These are phyloP conservation scores for Lycium ferocissimum DNA, from an alignment of 257 asterid genomes.

Conservation along the genomic window DNA sequence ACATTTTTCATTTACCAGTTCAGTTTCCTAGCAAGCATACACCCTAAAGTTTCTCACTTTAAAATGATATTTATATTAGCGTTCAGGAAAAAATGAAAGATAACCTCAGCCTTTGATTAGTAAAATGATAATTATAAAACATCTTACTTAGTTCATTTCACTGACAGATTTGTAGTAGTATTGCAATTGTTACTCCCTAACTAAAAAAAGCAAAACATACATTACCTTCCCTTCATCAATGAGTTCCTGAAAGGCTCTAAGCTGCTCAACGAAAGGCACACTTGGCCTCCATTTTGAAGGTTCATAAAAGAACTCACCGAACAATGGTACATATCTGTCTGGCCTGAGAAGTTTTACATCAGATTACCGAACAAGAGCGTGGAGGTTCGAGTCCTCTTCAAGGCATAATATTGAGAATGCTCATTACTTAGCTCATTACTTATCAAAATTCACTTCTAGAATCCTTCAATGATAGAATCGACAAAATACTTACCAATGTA, in stretches of 20 bases:
- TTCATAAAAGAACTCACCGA: constrained; percentile 76
- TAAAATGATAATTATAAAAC: constrained; percentile 2
- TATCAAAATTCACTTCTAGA: no score
- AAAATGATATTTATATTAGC: neutral
- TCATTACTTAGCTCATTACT: no score
- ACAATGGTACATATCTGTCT: constrained; percentile 81
- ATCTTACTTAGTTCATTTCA: neutral
- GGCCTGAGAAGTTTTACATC: constrained; percentile 66
- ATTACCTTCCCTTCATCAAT: constrained; percentile 88
- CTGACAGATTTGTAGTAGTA: constrained; percentile 10
- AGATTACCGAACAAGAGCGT: neutral
- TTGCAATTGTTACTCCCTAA: neutral
- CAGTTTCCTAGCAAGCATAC: constrained; percentile 13
- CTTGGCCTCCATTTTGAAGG: constrained; percentile 86
- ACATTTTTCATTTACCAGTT: constrained; percentile 17
- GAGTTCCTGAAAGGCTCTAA: constrained; percentile 80
- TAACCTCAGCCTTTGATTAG: neutral
- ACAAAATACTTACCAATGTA: constrained; percentile 74
- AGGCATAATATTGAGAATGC: no score
- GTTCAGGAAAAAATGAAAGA: constrained; percentile 5
- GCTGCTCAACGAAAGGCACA: constrained; percentile 77
- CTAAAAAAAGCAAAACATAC: neutral
- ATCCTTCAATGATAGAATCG: neutral
- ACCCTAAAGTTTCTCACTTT: constrained; percentile 5
- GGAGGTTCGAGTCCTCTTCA: no score